Percentiles rank a stretch among this genome's conserved stretches.
Conservation (phyloP, 176 grass and related monocot species). For the Puccinellia tenuiflora region DNA sequence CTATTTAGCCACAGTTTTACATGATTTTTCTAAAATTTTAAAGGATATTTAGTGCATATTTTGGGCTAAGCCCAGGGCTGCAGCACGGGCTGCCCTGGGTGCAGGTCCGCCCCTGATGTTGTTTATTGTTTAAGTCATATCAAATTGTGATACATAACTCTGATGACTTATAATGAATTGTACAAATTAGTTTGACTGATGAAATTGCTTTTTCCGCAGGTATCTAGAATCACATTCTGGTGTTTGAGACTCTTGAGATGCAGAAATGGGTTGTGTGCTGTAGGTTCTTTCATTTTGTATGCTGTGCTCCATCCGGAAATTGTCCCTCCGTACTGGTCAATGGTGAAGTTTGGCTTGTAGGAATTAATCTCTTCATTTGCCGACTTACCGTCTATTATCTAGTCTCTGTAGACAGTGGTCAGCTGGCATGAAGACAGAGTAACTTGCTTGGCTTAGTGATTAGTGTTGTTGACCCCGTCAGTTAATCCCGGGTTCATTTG, state of each 20-base stretch:
- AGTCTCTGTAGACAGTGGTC: too few species aligned
- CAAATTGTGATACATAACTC: neutral
- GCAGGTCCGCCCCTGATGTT: too few species aligned
- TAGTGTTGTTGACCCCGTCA: neutral
- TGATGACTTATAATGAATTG: neutral
- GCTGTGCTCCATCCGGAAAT: neutral
- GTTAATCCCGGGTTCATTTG: neutral
- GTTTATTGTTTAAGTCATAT: too few species aligned
- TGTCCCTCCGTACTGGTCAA: neutral
- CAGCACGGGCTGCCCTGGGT: too few species aligned
- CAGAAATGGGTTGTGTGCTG: neutral
- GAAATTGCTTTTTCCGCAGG: neutral
- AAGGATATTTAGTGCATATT: too few species aligned
- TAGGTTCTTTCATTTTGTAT: neutral
- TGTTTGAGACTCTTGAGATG: too few species aligned
- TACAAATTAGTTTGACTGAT: neutral
- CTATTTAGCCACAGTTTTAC: too few species aligned
- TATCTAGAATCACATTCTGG: neutral
- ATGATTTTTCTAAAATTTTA: too few species aligned
- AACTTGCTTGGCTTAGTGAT: neutral
- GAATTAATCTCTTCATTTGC: neutral
- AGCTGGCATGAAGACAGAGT: neutral
- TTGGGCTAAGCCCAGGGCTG: too few species aligned
- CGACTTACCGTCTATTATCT: neutral
- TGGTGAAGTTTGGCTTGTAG: neutral